Base-by-base conservation (phyloP, 108 stramenopile genomes). In the Nitzschia sp. region DNA sequence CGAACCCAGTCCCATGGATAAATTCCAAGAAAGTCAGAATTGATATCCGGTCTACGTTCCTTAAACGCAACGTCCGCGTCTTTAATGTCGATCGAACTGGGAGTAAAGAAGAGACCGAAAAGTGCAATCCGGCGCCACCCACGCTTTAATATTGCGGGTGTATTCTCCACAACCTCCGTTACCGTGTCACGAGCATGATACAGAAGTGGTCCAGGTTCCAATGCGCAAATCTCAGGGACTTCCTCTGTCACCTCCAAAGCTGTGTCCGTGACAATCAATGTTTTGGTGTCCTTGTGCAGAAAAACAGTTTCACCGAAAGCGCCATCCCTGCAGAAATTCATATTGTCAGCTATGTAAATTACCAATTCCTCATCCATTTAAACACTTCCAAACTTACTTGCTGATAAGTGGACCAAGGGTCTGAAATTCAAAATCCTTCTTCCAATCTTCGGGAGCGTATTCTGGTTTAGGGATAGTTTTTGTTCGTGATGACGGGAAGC, bases 281-380 rank as follows among this genome's bases (percentile, higher is more conserved):
- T 95, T 64, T 83, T 80, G 4, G 95, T 89, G 8, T 75, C 73
- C 50, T 79, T 86, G 80, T 96, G 96, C 53, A 83, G 91, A 50
- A 97, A 88, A n/a, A 95, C 97, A 13, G 94, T 89, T 64, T 97
- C 97, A 1, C 88, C 90, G 83, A 89, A 97, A 6, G 91, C 91
- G 21, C 97, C 97, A 80, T 88, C 95, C 59, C 88, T 81, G 63
- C 9, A 5, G 23, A 13, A 38, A 23, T 38, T 17, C n/a, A 15
- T 34, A n/a, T n/a, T n/a, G n/a, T n/a, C 38, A 13, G 6, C 6
- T 9, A 13, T 41, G 38, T 6, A 13, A 41, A 6, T 41, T 41
- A 9, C 13, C 38, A 41, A 41, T 9, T 41, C 38, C 38, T 6
- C 13, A 13, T 13, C 13, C 38, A 9, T 13, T 6, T 6, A 41